Evolutionary conservation across 768 basidiomycete genomes (phyloP).

Genomic region (Kwoniella mangroviensis): DNA sequence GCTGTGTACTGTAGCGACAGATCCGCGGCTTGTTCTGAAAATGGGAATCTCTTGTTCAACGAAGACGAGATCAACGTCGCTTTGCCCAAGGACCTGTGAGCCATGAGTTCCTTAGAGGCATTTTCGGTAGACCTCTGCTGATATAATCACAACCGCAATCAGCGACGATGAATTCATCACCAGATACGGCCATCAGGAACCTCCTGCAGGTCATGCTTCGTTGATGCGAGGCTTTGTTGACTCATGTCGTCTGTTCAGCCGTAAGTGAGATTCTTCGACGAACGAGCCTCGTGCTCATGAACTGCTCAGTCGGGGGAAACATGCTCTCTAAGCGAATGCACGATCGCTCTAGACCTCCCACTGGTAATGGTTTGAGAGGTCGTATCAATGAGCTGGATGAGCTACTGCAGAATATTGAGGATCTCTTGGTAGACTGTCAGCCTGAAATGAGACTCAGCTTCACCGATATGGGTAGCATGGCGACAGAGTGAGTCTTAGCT

Average conservation of each 20-base stretch:
- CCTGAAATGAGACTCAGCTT: constrained; percentile 3
- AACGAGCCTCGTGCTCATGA: neutral
- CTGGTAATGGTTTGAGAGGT: constrained; percentile 1
- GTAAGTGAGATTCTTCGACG: neutral
- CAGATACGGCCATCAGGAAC: neutral
- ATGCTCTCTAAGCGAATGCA: constrained; percentile 14
- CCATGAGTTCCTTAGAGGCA: too few species aligned
- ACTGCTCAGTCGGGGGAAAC: constrained; percentile 4
- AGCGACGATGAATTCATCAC: constrained; percentile 14
- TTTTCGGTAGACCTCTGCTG: too few species aligned
- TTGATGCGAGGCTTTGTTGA: constrained; percentile 3
- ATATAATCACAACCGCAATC: neutral
- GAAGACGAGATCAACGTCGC: constrained; percentile 16
- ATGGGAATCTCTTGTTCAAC: constrained; percentile 12
- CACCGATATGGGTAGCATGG: constrained; percentile 4
- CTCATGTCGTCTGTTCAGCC: constrained; percentile 8
- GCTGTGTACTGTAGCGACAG: constrained; percentile 10
- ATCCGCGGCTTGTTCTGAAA: constrained; percentile 13
- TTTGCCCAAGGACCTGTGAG: constrained; percentile 9
- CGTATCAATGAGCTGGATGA: constrained; percentile 10
- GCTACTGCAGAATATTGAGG: constrained; percentile 1
- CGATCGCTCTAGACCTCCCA: constrained; percentile 10
- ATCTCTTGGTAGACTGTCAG: constrained; percentile 3
- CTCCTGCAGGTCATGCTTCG: constrained; percentile 8
- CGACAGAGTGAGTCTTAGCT: constrained; percentile 5